Base-by-base conservation (phyloP, 2,329 filamentous ascomycete species). In the Zasmidium cellare region DNA sequence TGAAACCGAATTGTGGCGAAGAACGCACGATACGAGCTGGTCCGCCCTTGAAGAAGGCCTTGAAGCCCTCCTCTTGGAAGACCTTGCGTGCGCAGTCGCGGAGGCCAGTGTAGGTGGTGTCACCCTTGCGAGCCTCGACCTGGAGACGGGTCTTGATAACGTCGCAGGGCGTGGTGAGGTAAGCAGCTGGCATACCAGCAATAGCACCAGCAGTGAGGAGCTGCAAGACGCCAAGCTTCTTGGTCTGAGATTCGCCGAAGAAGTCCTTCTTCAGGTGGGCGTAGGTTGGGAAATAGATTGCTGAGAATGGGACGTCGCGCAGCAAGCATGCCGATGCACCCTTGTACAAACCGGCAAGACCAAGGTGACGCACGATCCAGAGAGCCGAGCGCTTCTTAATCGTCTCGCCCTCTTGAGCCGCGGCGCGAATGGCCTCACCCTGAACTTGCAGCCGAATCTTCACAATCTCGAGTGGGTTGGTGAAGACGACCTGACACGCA, bases 71-170 rank as follows among this genome's bases (percentile, higher is more conserved):
- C 74, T 97, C 90, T 74, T 87, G 86, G 79, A 83, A 88, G 69
- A 99, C 90, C 14, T 91, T 96, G 68, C 77, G 77, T 38, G 94
- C 94, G 54, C 88, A 90, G 77, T 99, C 91, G 56, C 91, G 86
- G 49, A 99, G 83, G 48, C 90, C 90, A 45, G 85, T 94, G 82
- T 99, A 99, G 50, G 83, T 82, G 2, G 87, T 88, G 70, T 99
- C 93, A 63, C 94, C 94, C 82, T 97, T 97, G 65, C 94, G 89
- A 20, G 93, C 92, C 77, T 99, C 94, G 58, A 99, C 94, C 76
- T 99, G 94, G 59, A 99, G 83, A 74, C 94, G 89, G 2, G 94
- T 99, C 84, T 99, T 99, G 87, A 99, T 97, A 61, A 99, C 94
- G 72, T 99, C 94, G 80, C 90, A 97, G 0, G 94, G 94, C 1